A percentile compares a stretch with the other conserved stretches of the same genome.
Conservation (phyloP, 345 rosid genomes). For the Triadica sebifera region DNA sequence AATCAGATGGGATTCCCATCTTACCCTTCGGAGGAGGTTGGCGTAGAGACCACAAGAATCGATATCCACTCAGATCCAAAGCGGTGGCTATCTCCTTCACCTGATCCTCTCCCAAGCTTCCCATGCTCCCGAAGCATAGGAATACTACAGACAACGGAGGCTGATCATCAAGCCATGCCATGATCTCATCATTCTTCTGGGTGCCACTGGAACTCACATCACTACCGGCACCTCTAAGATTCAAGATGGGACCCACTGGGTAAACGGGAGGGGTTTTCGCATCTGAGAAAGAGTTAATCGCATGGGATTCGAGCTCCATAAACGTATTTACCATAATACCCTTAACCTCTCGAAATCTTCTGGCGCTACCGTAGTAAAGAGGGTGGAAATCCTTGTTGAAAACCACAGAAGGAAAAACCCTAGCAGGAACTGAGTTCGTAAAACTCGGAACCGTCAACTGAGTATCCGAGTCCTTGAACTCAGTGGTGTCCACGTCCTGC, state of each 20-base stretch:
- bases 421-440: background rate
- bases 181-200: slow-evolving; percentile 6
- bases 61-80: background rate
- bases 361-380: background rate
- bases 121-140: slow-evolving; percentile 9
- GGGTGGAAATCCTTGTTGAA: slow-evolving; percentile 2
- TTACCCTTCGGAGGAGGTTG: slow-evolving; percentile 7
- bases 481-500: background rate
- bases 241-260: slow-evolving; percentile 1
- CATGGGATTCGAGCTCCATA: slow-evolving; percentile 15
- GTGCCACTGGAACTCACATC: background rate
- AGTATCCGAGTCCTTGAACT: background rate
- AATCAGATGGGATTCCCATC: background rate
- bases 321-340: slow-evolving; percentile 22
- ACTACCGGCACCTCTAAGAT: background rate
- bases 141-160: background rate
- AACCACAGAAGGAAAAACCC: slow-evolving; percentile 4
- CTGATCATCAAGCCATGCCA: slow-evolving; percentile 9
- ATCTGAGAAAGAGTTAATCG: background rate
- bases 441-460: slow-evolving; percentile 10
- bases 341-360: background rate
- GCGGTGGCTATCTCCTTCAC: slow-evolving; percentile 2
- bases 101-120: slow-evolving; percentile 8
- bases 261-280: background rate
- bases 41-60: slow-evolving; percentile 11